Percentiles rank a stretch among this genome's conserved stretches.
Evolutionary conservation across 2,329 filamentous ascomycete species (phyloP).

Genomic region (Cercospora beticola): DNA sequence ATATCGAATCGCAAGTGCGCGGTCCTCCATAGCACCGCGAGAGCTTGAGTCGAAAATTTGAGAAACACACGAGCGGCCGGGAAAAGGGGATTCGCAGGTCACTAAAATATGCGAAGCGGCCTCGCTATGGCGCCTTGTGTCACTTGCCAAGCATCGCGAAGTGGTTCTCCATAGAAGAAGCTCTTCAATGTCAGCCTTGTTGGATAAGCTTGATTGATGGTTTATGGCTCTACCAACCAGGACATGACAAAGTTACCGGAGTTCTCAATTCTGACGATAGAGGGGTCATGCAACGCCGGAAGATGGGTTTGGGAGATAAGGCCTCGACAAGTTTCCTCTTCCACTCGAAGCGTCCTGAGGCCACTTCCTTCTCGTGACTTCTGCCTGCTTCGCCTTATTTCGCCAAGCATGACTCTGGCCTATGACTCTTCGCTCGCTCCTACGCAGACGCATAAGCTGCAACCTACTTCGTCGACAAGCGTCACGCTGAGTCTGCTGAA

Average conservation of each 20-base stretch:
- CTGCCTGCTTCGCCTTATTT: background rate
- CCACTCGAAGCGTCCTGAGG: background rate
- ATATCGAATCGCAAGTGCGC: background rate
- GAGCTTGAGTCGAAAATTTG: background rate
- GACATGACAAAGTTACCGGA: background rate
- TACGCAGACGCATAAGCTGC: background rate
- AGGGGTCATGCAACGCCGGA: background rate
- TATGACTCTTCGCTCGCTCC: background rate
- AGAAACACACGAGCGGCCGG: background rate
- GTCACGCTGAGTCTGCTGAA: background rate
- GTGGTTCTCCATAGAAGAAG: conserved; percentile 8
- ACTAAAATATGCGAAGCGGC: background rate
- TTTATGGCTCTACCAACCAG: conserved; percentile 4
- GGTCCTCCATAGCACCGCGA: conserved; percentile 6
- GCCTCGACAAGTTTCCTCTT: background rate
- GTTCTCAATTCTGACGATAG: background rate
- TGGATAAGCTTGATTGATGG: background rate
- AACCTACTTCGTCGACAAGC: background rate
- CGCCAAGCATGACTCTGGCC: background rate
- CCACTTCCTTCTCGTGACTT: background rate
- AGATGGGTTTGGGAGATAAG: background rate
- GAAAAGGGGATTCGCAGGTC: background rate
- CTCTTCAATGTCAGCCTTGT: conserved; percentile 1
- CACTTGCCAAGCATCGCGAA: background rate
- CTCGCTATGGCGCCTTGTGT: background rate